A percentile compares a stretch with the other conserved stretches of the same genome.
These are phyloP conservation scores for Colletotrichum orchidophilum DNA, from an alignment of 2,329 filamentous ascomycete genomes.

Conservation along the genomic window DNA sequence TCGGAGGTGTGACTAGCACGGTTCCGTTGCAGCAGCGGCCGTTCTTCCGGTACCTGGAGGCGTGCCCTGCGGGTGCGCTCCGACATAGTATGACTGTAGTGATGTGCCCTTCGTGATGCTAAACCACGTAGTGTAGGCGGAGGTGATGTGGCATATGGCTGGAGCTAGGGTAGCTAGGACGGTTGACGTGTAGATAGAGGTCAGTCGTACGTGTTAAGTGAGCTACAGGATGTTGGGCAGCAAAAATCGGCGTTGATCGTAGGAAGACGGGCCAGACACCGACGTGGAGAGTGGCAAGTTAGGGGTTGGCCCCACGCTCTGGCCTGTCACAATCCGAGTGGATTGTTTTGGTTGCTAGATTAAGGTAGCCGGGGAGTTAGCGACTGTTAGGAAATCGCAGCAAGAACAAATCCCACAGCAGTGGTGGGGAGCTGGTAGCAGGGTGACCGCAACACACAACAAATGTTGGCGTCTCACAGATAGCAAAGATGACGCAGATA, in stretches of 20 bases:
- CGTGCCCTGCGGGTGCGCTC: constrained; percentile 30
- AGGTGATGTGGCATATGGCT: background rate
- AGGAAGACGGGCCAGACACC: constrained; percentile 6
- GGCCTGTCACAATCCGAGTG: constrained; percentile 1
- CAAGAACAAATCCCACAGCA: background rate
- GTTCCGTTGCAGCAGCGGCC: constrained; percentile 48
- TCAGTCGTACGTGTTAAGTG: constrained; percentile 13
- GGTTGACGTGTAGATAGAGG: background rate
- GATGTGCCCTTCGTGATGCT: background rate
- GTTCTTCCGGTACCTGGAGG: constrained; percentile 36
- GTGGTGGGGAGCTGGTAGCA: background rate
- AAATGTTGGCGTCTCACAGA: background rate
- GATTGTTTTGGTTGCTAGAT: background rate
- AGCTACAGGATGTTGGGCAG: constrained; percentile 1
- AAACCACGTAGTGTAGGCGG: background rate
- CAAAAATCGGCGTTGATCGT: background rate
- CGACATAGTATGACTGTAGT: constrained; percentile 34
- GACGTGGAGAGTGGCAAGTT: constrained; percentile 7
- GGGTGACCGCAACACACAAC: background rate
- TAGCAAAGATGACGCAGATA: constrained; percentile 2
- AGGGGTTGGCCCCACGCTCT: constrained; percentile 17
- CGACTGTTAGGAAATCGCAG: background rate
- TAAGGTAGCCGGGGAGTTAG: background rate
- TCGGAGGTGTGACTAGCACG: constrained; percentile 48
- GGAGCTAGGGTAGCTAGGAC: background rate